Percentiles rank a stretch among this genome's conserved stretches.
These are phyloP conservation scores for Cutaneotrichosporon dermatis DNA, from an alignment of 1,284 basidiomycete species.

Conservation along the genomic window DNA sequence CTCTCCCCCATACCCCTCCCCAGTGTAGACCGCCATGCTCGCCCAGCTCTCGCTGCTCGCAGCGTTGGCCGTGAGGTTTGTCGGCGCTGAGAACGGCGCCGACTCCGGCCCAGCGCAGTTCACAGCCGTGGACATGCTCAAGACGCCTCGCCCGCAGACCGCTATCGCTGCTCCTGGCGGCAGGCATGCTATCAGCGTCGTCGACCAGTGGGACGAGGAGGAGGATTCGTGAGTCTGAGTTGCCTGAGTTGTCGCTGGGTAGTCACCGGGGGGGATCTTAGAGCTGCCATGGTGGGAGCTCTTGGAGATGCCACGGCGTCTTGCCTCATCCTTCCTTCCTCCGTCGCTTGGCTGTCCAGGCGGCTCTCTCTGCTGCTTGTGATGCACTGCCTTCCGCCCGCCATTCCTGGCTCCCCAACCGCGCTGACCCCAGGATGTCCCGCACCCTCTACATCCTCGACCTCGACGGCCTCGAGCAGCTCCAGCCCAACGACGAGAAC, in stretches of 20 bases:
- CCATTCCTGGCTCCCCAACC: slow-evolving; percentile 3
- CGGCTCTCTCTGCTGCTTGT: no score
- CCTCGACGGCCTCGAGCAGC: slow-evolving; percentile 6
- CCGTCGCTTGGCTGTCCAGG: no score
- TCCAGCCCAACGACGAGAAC: not conserved
- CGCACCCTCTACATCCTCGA: slow-evolving; percentile 58
- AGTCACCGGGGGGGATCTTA: not conserved
- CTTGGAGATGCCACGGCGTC: no score
- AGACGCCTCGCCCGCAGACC: slow-evolving; percentile 63
- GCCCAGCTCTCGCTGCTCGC: not conserved
- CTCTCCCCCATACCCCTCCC: no score
- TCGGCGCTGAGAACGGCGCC: not conserved
- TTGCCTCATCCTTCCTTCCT: not conserved
- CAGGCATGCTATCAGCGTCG: slow-evolving; percentile 62
- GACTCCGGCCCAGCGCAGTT: slow-evolving; percentile 49
- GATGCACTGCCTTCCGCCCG: not conserved
- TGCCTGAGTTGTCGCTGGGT: not conserved
- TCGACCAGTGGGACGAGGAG: slow-evolving; percentile 65
- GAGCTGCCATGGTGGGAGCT: not conserved
- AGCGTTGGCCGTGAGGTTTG: not conserved
- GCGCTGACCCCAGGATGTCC: slow-evolving; percentile 57
- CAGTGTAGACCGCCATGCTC: not conserved
- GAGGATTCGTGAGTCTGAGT: slow-evolving; percentile 61
- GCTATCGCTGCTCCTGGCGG: slow-evolving; percentile 64
- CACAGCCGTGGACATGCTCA: slow-evolving; percentile 66